These are phyloP conservation scores for Stachybotrys chartarum DNA, from an alignment of 2,329 filamentous ascomycete species.

Conservation along the genomic window DNA sequence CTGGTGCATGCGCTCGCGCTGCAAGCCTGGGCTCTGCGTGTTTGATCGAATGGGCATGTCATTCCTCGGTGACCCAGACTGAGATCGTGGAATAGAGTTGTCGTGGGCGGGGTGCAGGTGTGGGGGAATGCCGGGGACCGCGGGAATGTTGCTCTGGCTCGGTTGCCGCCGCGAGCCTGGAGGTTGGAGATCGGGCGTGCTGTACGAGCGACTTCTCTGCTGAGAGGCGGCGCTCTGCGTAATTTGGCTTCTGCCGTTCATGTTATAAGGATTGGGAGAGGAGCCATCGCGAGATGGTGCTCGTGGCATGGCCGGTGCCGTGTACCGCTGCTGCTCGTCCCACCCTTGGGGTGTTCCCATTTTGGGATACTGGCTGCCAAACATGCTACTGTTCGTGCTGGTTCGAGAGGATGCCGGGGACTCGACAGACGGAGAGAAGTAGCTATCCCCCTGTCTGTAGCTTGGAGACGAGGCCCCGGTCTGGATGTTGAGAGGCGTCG, in stretches of 20 bases:
- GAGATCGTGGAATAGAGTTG: constrained; percentile 64
- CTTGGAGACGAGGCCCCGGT: constrained; percentile 49
- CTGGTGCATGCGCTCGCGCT: constrained; percentile 52
- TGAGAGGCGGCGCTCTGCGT: constrained; percentile 52
- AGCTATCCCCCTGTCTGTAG: constrained; percentile 65
- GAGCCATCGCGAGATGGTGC: constrained; percentile 72
- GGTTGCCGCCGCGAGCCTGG: constrained; percentile 51
- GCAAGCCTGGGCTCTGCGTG: constrained; percentile 63
- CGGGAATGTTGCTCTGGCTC: constrained; percentile 52
- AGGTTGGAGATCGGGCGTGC: constrained; percentile 87
- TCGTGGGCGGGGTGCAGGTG: constrained; percentile 59
- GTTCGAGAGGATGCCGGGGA: constrained; percentile 71
- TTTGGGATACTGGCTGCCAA: constrained; percentile 64
- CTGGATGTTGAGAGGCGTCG: constrained; percentile 61
- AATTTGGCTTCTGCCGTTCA: constrained; percentile 54
- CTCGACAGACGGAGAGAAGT: constrained; percentile 84
- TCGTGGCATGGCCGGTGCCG: constrained; percentile 78
- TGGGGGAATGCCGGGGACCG: constrained; percentile 68
- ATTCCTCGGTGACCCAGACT: constrained; percentile 71
- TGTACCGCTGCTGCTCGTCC: constrained; percentile 76
- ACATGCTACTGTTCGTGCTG: constrained; percentile 69
- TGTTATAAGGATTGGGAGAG: constrained; percentile 56
- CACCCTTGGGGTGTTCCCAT: constrained; percentile 59
- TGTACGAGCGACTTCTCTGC: constrained; percentile 80
- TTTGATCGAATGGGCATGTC: constrained; percentile 60